Percentiles rank a stretch among this genome's conserved stretches.
Evolutionary conservation across 345 rosid genomes (phyloP).

Genomic region (Citrus reticulata): DNA sequence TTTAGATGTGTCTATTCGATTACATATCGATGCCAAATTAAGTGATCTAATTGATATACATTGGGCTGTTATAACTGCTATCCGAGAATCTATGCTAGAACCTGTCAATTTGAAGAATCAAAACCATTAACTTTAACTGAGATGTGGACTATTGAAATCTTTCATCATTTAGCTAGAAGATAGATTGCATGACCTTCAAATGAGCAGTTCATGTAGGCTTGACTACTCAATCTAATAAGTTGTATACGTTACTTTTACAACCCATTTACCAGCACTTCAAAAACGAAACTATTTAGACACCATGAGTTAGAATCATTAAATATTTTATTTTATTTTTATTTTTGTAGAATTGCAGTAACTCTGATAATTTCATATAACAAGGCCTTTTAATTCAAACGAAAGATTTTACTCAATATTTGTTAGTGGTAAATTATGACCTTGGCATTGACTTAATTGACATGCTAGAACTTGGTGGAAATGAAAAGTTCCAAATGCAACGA

Average conservation of each 20-base stretch:
- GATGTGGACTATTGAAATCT: background rate
- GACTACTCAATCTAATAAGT: background rate
- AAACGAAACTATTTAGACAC: background rate
- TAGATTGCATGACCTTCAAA: background rate
- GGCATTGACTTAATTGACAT: background rate
- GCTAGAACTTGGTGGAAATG: background rate
- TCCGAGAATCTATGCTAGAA: background rate
- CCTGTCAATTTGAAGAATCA: background rate
- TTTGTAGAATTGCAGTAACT: background rate
- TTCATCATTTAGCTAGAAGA: background rate
- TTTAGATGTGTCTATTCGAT: background rate
- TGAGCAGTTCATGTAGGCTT: background rate
- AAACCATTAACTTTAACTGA: background rate
- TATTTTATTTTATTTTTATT: background rate
- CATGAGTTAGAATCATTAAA: background rate
- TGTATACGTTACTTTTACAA: background rate
- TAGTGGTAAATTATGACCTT: background rate
- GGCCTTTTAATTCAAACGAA: background rate
- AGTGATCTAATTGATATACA: background rate
- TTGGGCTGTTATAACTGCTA: background rate
- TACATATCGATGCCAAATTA: background rate
- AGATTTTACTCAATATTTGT: background rate
- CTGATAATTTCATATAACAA: background rate
- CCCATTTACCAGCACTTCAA: background rate
- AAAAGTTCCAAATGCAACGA: background rate